These are phyloP conservation scores for Syzygium aromaticum DNA, from an alignment of 345 rosid species.

Conservation along the genomic window DNA sequence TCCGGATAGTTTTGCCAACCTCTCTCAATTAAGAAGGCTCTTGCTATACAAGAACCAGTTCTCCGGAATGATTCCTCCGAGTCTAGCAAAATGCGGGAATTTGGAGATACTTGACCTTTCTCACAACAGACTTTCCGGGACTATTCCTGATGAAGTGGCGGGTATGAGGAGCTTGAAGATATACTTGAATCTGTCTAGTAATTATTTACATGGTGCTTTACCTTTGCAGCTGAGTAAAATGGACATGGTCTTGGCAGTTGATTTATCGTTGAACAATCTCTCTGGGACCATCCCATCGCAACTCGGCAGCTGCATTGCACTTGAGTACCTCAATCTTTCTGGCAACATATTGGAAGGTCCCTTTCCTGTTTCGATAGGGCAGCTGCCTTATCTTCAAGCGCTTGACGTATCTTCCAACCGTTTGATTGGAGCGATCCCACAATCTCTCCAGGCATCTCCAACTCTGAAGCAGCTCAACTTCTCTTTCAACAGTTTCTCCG, in stretches of 20 bases:
- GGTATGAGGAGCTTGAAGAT: constrained; percentile 69
- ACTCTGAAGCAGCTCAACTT: constrained; percentile 58
- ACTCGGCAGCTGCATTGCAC: constrained; percentile 82
- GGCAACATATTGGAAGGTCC: constrained; percentile 45
- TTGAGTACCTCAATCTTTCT: constrained; percentile 75
- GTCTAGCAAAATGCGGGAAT: constrained; percentile 63
- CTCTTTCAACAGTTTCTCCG: constrained; percentile 67
- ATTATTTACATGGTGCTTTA: constrained; percentile 50
- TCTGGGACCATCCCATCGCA: constrained; percentile 63
- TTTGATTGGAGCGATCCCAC: constrained; percentile 53
- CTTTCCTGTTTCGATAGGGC: constrained; percentile 61
- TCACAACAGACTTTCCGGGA: constrained; percentile 54
- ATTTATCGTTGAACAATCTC: constrained; percentile 69
- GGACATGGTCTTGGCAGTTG: constrained; percentile 93
- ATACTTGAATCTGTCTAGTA: constrained; percentile 77
- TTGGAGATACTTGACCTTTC: constrained; percentile 87
- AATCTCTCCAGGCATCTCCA: constrained; percentile 44
- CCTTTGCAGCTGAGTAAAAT: constrained; percentile 85
- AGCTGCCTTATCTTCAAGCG: constrained; percentile 55
- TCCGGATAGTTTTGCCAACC: constrained; percentile 73
- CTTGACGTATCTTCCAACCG: constrained; percentile 65
- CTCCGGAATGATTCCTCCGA: constrained; percentile 64
- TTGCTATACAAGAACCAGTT: constrained; percentile 50
- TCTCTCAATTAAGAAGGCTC: constrained; percentile 67
- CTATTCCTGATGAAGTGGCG: constrained; percentile 59